Conservation (phyloP, 2,329 filamentous ascomycete genomes). For the Acrocalymma vagum region DNA sequence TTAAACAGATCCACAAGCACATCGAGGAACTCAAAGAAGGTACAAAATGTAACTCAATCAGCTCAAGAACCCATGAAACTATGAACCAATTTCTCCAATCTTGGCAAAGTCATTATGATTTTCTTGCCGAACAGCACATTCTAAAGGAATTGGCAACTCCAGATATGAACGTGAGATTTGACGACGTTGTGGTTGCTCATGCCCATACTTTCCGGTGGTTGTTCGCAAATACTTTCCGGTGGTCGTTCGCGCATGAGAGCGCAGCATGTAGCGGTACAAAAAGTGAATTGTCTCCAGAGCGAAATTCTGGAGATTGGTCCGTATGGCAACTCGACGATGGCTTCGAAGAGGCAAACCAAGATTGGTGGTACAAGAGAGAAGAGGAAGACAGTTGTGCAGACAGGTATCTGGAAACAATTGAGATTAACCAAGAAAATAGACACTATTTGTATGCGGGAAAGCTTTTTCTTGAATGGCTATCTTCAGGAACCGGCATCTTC, state of each 20-base stretch:
- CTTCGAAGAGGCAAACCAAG: no score
- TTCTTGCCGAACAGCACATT: constrained; percentile 5
- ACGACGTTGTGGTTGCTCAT: constrained; percentile 9
- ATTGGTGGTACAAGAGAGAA: no score
- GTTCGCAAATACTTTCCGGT: no score
- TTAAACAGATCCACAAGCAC: no score
- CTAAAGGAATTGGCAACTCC: not conserved
- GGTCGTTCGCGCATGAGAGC: no score
- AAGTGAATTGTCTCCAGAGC: no score
- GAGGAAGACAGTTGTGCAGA: no score
- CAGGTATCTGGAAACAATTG: no score
- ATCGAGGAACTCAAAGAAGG: no score
- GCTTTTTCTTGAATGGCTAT: constrained; percentile 11
- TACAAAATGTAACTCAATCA: not conserved
- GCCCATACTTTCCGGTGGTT: constrained; percentile 15
- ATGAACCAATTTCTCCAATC: not conserved
- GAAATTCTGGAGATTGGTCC: no score
- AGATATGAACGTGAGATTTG: constrained; percentile 6
- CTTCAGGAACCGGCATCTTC: constrained; percentile 36
- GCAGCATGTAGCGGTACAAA: no score
- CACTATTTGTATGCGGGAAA: not conserved
- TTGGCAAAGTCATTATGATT: not conserved
- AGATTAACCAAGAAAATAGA: not conserved
- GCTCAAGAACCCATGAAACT: not conserved
- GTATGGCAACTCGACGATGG: no score